Base-by-base conservation (phyloP, 208 protist genomes). In the Trypanosomatidae sp. region DNA sequence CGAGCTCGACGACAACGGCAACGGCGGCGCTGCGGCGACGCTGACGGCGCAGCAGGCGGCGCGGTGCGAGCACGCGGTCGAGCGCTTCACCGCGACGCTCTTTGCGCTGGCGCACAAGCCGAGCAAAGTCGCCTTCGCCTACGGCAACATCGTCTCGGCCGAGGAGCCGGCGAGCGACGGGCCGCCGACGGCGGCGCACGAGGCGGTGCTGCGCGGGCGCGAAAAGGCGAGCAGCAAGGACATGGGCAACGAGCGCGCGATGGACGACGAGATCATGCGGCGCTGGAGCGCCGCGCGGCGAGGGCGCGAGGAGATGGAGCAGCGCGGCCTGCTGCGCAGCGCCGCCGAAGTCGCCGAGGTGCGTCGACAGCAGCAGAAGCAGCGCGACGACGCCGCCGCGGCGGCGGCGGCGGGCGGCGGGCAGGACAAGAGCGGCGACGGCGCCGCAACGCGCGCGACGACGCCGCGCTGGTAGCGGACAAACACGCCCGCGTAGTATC, bases 91-190 rank as follows among this genome's bases (percentile, higher is more conserved):
- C 5, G 48, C 54, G 0, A 37, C 76, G 21, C 54, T 87, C 0
- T 87, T 82, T 42, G 56, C 69, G 5, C 42, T 82, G 13, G 66
- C 77, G n/a, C 77, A 87, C 53, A 87, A 87, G 43, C 77, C 77
- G 2, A 87, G 77, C 45, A 87, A 87, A 30, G 60, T 87, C 2
- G 53, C 54, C 4, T 87, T 87, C 56, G 56, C 15, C 7, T 42
- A 32, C 0, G 48, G 16, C n/a, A 35, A n/a, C 11, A 35, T 35
- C 11, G 11, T 35, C 30, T 35, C n/a, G 11, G 30, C 30, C 30
- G 4, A 44, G 40, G 8, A 37, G 41, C 30, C 45, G 10, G 10
- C 16, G 15, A 43, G 43, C 10, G 57, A 53, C 38, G 50, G 44
- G 30, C 57, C 49, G 8, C 49, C 66, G 18, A 69, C 68, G 3